These are phyloP conservation scores for Colletotrichum shisoi DNA, from an alignment of 2,329 filamentous ascomycete species.

Conservation along the genomic window DNA sequence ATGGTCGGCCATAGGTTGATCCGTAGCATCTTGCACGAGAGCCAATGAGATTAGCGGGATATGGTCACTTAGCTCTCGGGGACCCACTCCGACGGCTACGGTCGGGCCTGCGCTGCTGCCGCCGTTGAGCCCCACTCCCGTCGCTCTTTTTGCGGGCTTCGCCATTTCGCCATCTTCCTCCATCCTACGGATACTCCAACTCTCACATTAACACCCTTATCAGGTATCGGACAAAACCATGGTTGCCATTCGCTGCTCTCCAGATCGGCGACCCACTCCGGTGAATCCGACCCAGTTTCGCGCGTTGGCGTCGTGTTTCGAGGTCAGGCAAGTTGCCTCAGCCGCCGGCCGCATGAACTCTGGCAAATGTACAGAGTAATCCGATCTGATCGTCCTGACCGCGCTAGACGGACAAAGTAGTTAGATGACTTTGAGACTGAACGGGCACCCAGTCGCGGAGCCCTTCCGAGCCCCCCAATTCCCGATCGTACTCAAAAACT, in stretches of 20 bases:
- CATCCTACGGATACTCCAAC: background rate
- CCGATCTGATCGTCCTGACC: background rate
- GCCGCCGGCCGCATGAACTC: background rate
- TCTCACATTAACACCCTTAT: conserved; percentile 20
- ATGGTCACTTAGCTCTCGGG: too few relatives aligned
- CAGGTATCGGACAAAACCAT: conserved; percentile 19
- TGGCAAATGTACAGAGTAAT: background rate
- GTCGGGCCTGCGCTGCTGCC: conserved; percentile 13
- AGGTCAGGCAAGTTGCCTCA: background rate
- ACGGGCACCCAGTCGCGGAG: conserved; percentile 16
- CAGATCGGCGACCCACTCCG: conserved; percentile 38
- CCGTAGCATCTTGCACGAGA: accelerated
- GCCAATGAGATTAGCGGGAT: conserved; percentile 3
- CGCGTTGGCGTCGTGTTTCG: background rate
- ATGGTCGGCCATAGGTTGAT: conserved; percentile 7
- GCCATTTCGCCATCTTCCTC: conserved; percentile 16
- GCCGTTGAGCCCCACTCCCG: background rate
- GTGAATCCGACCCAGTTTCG: background rate
- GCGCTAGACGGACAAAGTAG: background rate
- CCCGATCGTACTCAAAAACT: conserved; percentile 10
- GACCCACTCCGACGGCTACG: conserved; percentile 36
- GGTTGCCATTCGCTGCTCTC: conserved; percentile 8
- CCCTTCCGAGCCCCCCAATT: conserved; percentile 24
- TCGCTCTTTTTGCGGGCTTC: background rate
- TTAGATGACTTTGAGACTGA: background rate